Percentiles rank a stretch among this genome's conserved stretches.
Evolutionary conservation across 2,329 filamentous ascomycete genomes (phyloP).

Genomic region (Neopestalotiopsis rosae): DNA sequence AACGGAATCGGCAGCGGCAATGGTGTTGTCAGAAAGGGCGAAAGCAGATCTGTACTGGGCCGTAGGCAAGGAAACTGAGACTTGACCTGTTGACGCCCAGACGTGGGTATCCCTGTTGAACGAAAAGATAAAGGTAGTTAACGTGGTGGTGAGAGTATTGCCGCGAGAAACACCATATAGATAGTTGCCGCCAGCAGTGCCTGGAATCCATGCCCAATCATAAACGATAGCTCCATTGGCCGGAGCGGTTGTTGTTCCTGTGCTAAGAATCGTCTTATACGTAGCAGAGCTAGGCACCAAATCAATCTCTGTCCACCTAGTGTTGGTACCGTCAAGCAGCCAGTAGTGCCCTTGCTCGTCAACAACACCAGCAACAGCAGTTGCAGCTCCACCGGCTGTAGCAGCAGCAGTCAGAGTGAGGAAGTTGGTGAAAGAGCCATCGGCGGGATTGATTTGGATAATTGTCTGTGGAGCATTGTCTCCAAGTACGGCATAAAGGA

Average conservation of each 20-base stretch:
- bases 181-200: neutral
- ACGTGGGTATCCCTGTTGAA: neutral
- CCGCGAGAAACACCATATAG: neutral
- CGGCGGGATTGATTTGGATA: neutral
- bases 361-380: neutral
- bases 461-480: neutral
- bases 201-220: constrained; percentile 11
- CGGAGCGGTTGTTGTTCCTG: neutral
- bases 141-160: neutral
- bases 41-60: neutral
- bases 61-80: neutral
- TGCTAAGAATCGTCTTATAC: neutral
- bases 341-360: neutral
- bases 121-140: neutral
- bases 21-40: neutral
- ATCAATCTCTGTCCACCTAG: neutral
- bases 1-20: neutral
- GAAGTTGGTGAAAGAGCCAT: neutral
- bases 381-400: neutral
- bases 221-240: neutral
- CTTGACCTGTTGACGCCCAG: neutral
- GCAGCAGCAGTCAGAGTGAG: neutral
- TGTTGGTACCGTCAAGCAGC: neutral
- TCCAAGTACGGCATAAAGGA: neutral
- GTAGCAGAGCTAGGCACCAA: neutral